Conservation (phyloP, 768 basidiomycete species). For the Podaxis pistillaris region DNA sequence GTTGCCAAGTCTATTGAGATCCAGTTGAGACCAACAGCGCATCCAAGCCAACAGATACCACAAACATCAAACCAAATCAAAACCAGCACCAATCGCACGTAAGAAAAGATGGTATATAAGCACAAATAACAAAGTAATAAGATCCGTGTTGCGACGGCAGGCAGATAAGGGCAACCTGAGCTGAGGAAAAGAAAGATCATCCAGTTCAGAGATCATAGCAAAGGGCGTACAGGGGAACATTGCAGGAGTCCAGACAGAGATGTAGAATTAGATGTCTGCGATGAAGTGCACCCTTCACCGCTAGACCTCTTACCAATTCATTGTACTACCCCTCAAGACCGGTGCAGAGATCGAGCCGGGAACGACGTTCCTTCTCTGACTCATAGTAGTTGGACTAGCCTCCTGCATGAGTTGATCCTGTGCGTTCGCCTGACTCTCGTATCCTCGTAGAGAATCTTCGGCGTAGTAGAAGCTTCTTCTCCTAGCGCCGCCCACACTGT, state of each 20-base stretch:
- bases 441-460: conserved; percentile 76
- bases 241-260: not conserved
- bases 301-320: conserved; percentile 63
- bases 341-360: conserved; percentile 74
- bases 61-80: too few relatives aligned
- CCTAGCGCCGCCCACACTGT: conserved; percentile 69
- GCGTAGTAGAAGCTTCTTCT: conserved; percentile 84
- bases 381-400: conserved; percentile 23
- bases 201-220: too few relatives aligned
- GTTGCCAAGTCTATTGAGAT: not conserved
- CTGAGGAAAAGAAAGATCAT: too few relatives aligned
- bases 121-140: too few relatives aligned
- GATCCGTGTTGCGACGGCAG: too few relatives aligned
- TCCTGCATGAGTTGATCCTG: conserved; percentile 1
- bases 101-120: too few relatives aligned
- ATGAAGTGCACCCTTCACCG: not conserved
- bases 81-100: too few relatives aligned
- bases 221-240: not conserved
- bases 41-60: too few relatives aligned
- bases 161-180: too few relatives aligned
- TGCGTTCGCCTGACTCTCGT: conserved; percentile 31
- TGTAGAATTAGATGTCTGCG: too few relatives aligned
- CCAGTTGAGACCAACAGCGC: too few relatives aligned
- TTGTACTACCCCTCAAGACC: conserved; percentile 75
- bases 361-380: conserved; percentile 56